These are phyloP conservation scores for Clonostachys solani DNA, from an alignment of 2,329 filamentous ascomycete species.

Conservation along the genomic window DNA sequence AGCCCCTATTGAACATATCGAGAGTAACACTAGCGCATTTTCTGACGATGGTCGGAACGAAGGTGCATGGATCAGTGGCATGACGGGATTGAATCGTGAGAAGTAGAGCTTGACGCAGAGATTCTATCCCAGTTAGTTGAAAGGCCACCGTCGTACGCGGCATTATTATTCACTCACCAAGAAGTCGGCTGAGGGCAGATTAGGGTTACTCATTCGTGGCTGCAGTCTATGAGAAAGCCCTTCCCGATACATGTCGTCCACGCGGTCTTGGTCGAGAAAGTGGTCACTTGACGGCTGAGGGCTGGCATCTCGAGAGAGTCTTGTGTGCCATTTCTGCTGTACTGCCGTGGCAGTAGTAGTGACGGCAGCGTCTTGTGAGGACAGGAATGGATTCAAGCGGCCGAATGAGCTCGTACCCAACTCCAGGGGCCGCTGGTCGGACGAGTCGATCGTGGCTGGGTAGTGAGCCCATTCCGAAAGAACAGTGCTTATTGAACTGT, in stretches of 20 bases:
- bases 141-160: too few relatives aligned
- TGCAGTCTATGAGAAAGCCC: constrained; percentile 5
- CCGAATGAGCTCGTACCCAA: too few relatives aligned
- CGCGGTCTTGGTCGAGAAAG: background rate
- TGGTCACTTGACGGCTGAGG: too few relatives aligned
- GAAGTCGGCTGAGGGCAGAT: constrained; percentile 10
- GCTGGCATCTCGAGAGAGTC: too few relatives aligned
- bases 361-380: too few relatives aligned
- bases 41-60: constrained; percentile 12
- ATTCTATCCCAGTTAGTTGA: constrained; percentile 4
- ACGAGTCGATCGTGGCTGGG: too few relatives aligned
- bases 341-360: too few relatives aligned
- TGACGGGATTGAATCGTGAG: constrained; percentile 10
- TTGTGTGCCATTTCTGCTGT: too few relatives aligned
- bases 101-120: constrained; percentile 12
- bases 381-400: too few relatives aligned
- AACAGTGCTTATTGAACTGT: too few relatives aligned
- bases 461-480: too few relatives aligned
- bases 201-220: background rate
- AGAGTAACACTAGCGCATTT: constrained; percentile 23
- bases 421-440: too few relatives aligned
- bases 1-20: constrained; percentile 28
- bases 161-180: constrained; percentile 3
- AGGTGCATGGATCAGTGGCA: constrained; percentile 9
- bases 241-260: constrained; percentile 6